Evolutionary conservation across 2,329 filamentous ascomycete species (phyloP), one percentile per base, ranked within the genome.

Genomic region (Pyrenochaeta sp.): DNA sequence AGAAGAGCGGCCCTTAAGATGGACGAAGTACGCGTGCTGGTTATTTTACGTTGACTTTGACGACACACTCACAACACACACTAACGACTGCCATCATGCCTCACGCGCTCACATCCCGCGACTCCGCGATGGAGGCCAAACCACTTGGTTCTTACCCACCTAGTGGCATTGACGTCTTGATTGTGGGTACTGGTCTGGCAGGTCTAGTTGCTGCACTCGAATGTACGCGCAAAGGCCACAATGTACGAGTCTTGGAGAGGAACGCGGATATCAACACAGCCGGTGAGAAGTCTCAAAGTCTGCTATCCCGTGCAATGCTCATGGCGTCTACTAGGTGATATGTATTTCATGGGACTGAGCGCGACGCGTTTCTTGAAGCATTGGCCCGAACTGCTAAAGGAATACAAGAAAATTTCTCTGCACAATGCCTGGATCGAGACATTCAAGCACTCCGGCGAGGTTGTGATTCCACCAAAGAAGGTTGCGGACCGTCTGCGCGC

Each of bases 301-400:
- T 28, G 30, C 37, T 25, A 44, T 27, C n/a, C 13, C 28, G 22
- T 27, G 22, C 34, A n/a, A 25, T 56, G 44, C 59, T 65, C n/a
- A 65, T 48, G 15, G 28, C 15, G 40, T 37, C 15, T 30, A n/a
- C 19, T 52, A 83, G 84, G 84, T 52, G 85, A 87, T 72, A 86
- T 86, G 82, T 86, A 85, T 74, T 86, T 86, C 69, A 86, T 87
- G 81, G 83, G 84, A 9, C 78, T 86, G 24, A 84, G 82, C 46
- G 84, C 84, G 24, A 86, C 82, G 44, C 79, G 78, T 37, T 85
- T 85, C 73, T 80, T 86, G 69, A 83, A 82, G 69, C 82, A 85
- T 58, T 85, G 83, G 83, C 83, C 83, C 9, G 82, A 84, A 52
- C 77, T 87, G 68, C 75, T 77, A 40, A 73, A 78, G 49, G 83